Base-by-base conservation (phyloP, 345 rosid species). In the Barbarea vulgaris region DNA sequence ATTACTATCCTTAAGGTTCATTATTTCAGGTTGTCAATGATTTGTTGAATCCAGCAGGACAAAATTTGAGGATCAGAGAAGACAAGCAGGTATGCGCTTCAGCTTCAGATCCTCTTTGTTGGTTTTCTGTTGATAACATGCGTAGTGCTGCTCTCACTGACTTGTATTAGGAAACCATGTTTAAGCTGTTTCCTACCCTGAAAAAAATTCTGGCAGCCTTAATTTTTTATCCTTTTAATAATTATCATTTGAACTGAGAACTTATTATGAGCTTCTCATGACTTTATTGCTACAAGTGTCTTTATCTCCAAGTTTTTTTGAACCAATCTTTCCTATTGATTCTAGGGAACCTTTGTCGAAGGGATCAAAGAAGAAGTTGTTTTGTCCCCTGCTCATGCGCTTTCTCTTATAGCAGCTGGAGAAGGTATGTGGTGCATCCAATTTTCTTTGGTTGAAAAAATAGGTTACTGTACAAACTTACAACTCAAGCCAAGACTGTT, bases 281-380 rank as follows among this genome's bases (percentile, higher is more conserved):
- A 50, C 11, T 63, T 41, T 63, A 19, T 67, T 77, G 65, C 55
- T 68, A 42, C 65, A 22, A 31, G 36, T 75, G 37, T 36, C 31
- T 34, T 54, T 54, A 47, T 27, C 62, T 48, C 46, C 33, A 22
- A 69, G 34, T 54, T 31, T 55, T 55, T 25, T 34, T 53, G 34
- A 69, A 21, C 24, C 4, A 21, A 48, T 65, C 22, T 41, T 67
- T 65, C 19, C 62, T 42, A 27, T 52, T 79, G 54, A 64, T 82
- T 68, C 14, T 70, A 96, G 99, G 99, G 99, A 83, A 96, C 97
- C 74, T 96, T 87, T 81, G 93, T 96, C 39, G 99, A 96, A 79
- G 99, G 99, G 75, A 76, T 96, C 66, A 92, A 96, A 87, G 96
- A 96, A 79, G 99, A 96, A 88, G 99, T 93, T 81, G 99, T 96